Evolutionary conservation across 208 protist species (phyloP).

Genomic region (Blechomonas ayalai): DNA sequence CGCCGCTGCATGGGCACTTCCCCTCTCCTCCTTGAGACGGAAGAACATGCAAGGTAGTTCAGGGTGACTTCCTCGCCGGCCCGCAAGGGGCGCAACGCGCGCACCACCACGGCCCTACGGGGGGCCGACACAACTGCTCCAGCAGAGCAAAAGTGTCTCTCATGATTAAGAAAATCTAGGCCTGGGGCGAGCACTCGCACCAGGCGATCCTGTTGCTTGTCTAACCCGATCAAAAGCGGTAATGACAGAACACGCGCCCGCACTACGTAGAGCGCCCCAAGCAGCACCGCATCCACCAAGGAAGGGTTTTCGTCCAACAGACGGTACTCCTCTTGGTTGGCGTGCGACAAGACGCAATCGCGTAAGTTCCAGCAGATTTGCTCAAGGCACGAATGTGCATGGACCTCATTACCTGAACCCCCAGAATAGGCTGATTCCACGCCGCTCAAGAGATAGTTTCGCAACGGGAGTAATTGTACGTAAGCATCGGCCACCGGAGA

Average conservation of each 20-base stretch:
- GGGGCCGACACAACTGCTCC: slow-evolving; percentile 42
- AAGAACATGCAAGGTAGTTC: slow-evolving; percentile 26
- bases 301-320: slow-evolving; percentile 39
- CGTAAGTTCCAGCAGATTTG: slow-evolving; percentile 61
- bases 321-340: slow-evolving; percentile 37
- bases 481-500: slow-evolving; percentile 34
- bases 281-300: slow-evolving; percentile 41
- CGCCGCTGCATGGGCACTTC: too few species aligned
- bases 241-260: slow-evolving; percentile 50
- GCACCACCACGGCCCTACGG: slow-evolving; percentile 42
- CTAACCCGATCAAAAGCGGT: slow-evolving; percentile 17
- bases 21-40: too few species aligned
- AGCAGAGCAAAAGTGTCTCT: slow-evolving; percentile 5
- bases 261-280: slow-evolving; percentile 63
- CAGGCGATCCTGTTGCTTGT: slow-evolving; percentile 10
- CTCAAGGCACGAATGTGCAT: slow-evolving; percentile 55
- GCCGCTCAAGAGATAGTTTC: slow-evolving; percentile 27
- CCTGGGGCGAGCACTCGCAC: slow-evolving; percentile 50
- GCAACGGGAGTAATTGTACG: slow-evolving; percentile 35
- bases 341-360: slow-evolving; percentile 53
- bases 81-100: slow-evolving; percentile 29
- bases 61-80: slow-evolving; percentile 63
- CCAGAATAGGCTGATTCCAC: slow-evolving; percentile 46
- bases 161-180: slow-evolving; percentile 69
- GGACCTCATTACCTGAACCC: slow-evolving; percentile 11